A percentile compares a stretch with the other conserved stretches of the same genome.
Evolutionary conservation across 371 early-diverging fungal genomes (phyloP).

Genomic region (Mucor lusitanicus): DNA sequence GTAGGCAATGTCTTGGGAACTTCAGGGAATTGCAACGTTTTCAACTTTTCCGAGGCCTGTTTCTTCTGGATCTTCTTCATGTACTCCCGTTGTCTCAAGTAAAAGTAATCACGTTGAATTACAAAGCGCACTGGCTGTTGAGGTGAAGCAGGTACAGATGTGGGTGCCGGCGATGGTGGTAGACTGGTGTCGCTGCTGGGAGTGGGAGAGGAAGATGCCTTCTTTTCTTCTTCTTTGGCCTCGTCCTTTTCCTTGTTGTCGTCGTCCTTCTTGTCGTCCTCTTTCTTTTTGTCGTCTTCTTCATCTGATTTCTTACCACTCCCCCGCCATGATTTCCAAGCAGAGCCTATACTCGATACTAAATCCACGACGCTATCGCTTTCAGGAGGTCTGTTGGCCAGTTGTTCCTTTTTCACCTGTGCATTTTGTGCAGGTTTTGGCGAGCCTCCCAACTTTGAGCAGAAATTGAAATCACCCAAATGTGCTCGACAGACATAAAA

Average conservation of each 20-base stretch:
- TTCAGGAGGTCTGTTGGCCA: slow-evolving; percentile 27
- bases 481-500: slow-evolving; percentile 55
- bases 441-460: slow-evolving; percentile 35
- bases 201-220: background rate
- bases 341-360: slow-evolving; percentile 44
- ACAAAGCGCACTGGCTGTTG: slow-evolving; percentile 44
- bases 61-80: slow-evolving; percentile 46
- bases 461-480: slow-evolving; percentile 48
- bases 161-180: slow-evolving; percentile 2
- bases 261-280: slow-evolving; percentile 13
- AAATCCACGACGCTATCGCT: slow-evolving; percentile 49
- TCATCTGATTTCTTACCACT: slow-evolving; percentile 1
- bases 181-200: background rate
- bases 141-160: slow-evolving; percentile 4
- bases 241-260: slow-evolving; percentile 24
- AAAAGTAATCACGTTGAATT: slow-evolving; percentile 58
- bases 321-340: slow-evolving; percentile 45
- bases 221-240: slow-evolving; percentile 10
- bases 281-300: slow-evolving; percentile 10
- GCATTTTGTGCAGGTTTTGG: slow-evolving; percentile 10
- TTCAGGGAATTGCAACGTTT: slow-evolving; percentile 52
- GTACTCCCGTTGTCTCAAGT: slow-evolving; percentile 54
- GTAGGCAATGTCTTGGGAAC: slow-evolving; percentile 41
- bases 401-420: slow-evolving; percentile 7
- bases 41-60: slow-evolving; percentile 46